phyloP scores from a whole-genome alignment of 2,329 filamentous ascomycete genomes.

The Thermomyces lanuginosus region DNA sequence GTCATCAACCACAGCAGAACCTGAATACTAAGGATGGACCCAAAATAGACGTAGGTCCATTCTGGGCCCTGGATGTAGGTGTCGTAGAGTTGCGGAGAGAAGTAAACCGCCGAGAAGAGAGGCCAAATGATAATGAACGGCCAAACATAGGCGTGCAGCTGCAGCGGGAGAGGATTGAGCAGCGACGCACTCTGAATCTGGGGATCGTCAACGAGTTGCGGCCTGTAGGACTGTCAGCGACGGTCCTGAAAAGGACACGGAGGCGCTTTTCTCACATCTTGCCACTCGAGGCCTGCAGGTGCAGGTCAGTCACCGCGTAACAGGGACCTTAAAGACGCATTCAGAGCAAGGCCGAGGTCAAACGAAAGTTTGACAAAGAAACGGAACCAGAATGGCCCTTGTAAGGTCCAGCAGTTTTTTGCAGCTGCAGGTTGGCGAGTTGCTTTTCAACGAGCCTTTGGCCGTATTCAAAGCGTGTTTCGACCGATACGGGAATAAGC shows the following conservation, averaged over 20 bases:
- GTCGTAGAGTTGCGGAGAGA: constrained; percentile 69
- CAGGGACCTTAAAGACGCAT: constrained; percentile 4
- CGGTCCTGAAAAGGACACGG: neutral
- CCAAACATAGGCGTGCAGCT: constrained; percentile 80
- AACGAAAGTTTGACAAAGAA: constrained; percentile 7
- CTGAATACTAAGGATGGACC: constrained; percentile 73
- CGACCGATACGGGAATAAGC: no score
- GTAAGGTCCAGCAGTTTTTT: no score
- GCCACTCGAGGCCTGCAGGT: constrained; percentile 5
- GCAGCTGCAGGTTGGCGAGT: no score
- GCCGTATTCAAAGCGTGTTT: no score
- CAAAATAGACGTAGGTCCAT: constrained; percentile 95
- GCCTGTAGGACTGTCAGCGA: constrained; percentile 32
- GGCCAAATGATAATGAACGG: constrained; percentile 89
- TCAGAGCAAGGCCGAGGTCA: constrained; percentile 1
- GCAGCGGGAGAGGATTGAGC: constrained; percentile 66
- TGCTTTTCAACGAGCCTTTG: no score
- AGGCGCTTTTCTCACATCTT: constrained; percentile 6
- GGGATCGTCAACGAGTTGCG: constrained; percentile 74
- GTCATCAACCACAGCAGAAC: constrained; percentile 87
- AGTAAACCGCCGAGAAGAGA: constrained; percentile 73
- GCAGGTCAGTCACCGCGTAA: constrained; percentile 5
- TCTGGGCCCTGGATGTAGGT: constrained; percentile 84
- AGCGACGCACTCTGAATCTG: constrained; percentile 81
- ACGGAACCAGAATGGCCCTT: constrained; percentile 2